A percentile compares a stretch with the other conserved stretches of the same genome.
phyloP scores from a whole-genome alignment of 116 monocot species.

The Posidonia oceanica region DNA sequence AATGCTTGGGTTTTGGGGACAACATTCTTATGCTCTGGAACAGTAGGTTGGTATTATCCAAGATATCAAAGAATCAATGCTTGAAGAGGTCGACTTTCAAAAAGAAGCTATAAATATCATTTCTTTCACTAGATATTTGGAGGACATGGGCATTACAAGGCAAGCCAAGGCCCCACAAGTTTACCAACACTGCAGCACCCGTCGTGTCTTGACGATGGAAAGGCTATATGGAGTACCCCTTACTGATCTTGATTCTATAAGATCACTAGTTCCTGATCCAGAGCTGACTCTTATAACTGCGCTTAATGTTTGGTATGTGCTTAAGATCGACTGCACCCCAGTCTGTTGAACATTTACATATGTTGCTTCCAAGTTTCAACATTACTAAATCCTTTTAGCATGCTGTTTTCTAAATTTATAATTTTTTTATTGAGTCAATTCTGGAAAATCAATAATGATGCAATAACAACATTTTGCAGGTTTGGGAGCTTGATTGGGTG shows the following conservation, averaged over 20 bases:
- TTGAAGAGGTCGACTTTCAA: constrained; percentile 88
- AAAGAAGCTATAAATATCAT: constrained; percentile 91
- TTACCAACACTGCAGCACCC: constrained; percentile 66
- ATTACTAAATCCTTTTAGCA: not conserved
- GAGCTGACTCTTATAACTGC: constrained; percentile 72
- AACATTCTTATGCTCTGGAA: not conserved
- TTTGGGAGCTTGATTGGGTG: constrained; percentile 91
- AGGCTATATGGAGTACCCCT: constrained; percentile 95
- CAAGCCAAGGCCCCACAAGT: constrained; percentile 85
- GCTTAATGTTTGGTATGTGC: constrained; percentile 84
- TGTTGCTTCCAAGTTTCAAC: not conserved
- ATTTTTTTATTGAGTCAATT: constrained; percentile 4
- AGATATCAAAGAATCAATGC: constrained; percentile 94
- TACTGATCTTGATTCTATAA: constrained; percentile 93
- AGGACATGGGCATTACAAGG: constrained; percentile 56
- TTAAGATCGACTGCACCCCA: not conserved
- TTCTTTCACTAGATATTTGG: constrained; percentile 62
- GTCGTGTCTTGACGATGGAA: constrained; percentile 83
- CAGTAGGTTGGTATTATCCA: constrained; percentile 71
- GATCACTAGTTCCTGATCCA: constrained; percentile 71
- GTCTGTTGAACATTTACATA: no score
- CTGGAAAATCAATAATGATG: not conserved
- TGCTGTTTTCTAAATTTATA: not conserved
- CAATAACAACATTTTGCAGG: constrained; percentile 27
- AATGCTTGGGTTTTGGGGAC: no score